Conservation (phyloP, 2,329 filamentous ascomycete genomes). For the Aureobasidium sp. region DNA sequence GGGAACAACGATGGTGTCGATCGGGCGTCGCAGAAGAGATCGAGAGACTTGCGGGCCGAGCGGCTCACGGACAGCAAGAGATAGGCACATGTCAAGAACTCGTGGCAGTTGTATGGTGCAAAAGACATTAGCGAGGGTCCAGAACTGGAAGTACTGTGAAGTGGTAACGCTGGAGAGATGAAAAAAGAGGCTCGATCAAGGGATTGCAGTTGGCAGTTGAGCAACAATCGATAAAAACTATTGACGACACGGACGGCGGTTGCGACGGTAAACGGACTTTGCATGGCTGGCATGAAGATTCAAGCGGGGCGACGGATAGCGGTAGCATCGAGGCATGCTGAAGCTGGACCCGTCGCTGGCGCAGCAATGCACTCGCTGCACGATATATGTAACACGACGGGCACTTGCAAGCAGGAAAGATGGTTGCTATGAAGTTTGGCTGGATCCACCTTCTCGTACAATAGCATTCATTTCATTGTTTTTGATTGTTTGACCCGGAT, state of each 20-base stretch:
- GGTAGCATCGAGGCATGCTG: slow-evolving; percentile 4
- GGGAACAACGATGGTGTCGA: neutral
- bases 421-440: neutral
- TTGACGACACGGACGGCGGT: slow-evolving; percentile 7
- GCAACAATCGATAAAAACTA: slow-evolving; percentile 11
- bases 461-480: neutral
- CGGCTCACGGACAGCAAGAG: neutral
- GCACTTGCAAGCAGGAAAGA: neutral
- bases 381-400: neutral
- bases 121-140: neutral
- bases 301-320: neutral
- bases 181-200: neutral
- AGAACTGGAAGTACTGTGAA: neutral
- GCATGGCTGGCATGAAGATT: slow-evolving; percentile 3
- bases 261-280: slow-evolving; percentile 5
- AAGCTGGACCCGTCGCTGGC: neutral
- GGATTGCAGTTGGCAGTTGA: slow-evolving; percentile 1
- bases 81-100: neutral
- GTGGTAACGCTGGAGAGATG: neutral
- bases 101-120: neutral
- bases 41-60: slow-evolving; percentile 6
- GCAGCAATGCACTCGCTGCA: neutral
- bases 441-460: neutral
- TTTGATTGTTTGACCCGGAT: neutral
- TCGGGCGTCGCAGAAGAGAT: slow-evolving; percentile 1